Evolutionary conservation across 768 basidiomycete genomes (phyloP).

Genomic region (Tylopilus subfusipes): DNA sequence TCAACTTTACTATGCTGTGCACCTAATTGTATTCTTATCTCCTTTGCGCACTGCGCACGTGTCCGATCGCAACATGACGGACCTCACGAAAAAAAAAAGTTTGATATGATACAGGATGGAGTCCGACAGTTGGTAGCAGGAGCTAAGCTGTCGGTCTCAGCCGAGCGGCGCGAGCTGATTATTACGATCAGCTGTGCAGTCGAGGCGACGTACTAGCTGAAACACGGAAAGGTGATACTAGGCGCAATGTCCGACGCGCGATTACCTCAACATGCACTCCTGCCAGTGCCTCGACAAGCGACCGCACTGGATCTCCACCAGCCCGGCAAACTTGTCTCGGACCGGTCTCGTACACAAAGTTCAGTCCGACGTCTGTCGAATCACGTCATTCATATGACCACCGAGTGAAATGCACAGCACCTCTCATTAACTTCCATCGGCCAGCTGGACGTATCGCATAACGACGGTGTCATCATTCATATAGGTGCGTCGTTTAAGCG

Average conservation of each 20-base stretch:
- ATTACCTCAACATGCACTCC: constrained; percentile 7
- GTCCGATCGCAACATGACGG: constrained; percentile 9
- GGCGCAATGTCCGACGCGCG: constrained; percentile 10
- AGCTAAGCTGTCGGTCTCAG: constrained; percentile 9
- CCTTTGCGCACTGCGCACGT: constrained; percentile 17
- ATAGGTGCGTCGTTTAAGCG: constrained; percentile 22
- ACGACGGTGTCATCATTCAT: constrained; percentile 16
- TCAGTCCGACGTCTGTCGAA: constrained; percentile 20
- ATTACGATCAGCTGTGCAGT: constrained; percentile 17
- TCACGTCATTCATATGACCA: constrained; percentile 30
- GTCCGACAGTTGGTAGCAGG: not conserved
- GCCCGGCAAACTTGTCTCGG: constrained; percentile 16
- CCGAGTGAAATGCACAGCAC: constrained; percentile 16
- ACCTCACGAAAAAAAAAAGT: constrained; percentile 13
- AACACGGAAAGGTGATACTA: constrained; percentile 7
- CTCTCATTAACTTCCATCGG: constrained; percentile 12
- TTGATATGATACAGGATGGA: constrained; percentile 8
- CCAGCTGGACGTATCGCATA: constrained; percentile 21
- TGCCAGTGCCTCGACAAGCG: constrained; percentile 15
- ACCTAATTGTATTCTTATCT: constrained; percentile 24
- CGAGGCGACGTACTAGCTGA: constrained; percentile 1
- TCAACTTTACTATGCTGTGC: constrained; percentile 17
- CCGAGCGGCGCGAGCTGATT: constrained; percentile 15
- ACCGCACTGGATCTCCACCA: constrained; percentile 2
- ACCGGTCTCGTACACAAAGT: constrained; percentile 22